Base-by-base conservation (phyloP, 345 rosid species). In the Microcos paniculata region DNA sequence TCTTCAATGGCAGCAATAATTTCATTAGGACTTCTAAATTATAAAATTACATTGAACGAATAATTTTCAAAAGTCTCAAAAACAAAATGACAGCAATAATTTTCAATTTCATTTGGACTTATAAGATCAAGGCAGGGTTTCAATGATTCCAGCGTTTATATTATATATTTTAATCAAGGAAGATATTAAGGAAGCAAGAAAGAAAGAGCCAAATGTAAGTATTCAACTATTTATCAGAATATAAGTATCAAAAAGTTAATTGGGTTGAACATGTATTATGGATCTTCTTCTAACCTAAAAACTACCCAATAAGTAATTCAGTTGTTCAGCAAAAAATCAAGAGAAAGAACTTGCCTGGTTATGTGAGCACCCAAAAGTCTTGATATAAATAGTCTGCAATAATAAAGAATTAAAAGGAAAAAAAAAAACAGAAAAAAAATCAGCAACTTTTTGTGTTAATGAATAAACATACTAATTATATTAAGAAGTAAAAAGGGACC, bases 301-400 rank as follows among this genome's bases (percentile, higher is more conserved):
- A 35, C 4, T 35, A 0, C 40, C 40, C 40, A 35, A 4, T 7
- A 55, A 55, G 24, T 8, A 33, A 62, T 31, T 31, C n/a, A n/a
- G n/a, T n/a, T n/a, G 7, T 8, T 4, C 14, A 64, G 6, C 3
- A 70, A 23, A 9, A 19, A 13, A 48, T 18, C 42, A 72, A 71
- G 13, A 18, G 15, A 64, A 10, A 62, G 8, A 63, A 82, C 89
- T 88, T 80, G 85, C 98, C 93, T 89, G 94, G 75, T 92, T 92
- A 84, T 94, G 98, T 0, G 98, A 94, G 87, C 98, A 94, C 77
- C 98, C 98, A 77, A 94, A 92, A 6, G 98, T 92, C 91, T 90
- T 94, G 79, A 92, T 82, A 82, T 86, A 90, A 55, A 92, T 90
- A 0, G 88, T 88, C 97, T 92, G 87, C 76, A 72, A 73, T 0